These are phyloP conservation scores for Podospora didyma DNA, from an alignment of 495 filamentous ascomycete species.

Conservation along the genomic window DNA sequence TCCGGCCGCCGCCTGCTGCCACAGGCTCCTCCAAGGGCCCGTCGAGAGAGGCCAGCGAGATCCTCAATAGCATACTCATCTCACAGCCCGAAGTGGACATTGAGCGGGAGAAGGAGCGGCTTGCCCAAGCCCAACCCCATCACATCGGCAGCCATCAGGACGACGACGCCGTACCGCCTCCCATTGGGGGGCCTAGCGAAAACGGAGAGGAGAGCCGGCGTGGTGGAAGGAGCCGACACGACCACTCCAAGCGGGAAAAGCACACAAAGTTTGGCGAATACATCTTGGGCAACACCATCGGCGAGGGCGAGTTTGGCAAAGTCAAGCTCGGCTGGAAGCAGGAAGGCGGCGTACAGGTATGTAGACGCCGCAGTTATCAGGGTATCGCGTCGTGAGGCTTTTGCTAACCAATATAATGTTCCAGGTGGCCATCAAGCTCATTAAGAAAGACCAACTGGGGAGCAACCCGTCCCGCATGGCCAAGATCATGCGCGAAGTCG, in stretches of 20 bases:
- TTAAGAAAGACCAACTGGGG: conserved; percentile 82
- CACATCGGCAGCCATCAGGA: conserved; percentile 37
- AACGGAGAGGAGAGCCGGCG: conserved; percentile 60
- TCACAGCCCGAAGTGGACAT: conserved; percentile 77
- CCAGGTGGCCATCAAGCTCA: conserved; percentile 97
- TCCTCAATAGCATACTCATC: conserved; percentile 74
- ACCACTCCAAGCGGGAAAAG: conserved; percentile 65
- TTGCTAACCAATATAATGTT: conserved; percentile 4
- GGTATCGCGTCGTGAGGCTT: neutral
- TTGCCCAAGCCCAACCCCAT: conserved; percentile 57
- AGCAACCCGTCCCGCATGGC: conserved; percentile 81
- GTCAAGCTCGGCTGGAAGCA: conserved; percentile 99
- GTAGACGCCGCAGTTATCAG: conserved; percentile 16
- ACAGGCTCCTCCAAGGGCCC: conserved; percentile 40
- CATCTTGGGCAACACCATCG: conserved; percentile 92
- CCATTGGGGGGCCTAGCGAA: conserved; percentile 43
- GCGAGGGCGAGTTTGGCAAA: conserved; percentile 98
- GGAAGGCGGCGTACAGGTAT: conserved; percentile 77
- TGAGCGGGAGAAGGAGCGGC: conserved; percentile 69
- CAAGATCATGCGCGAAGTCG: conserved; percentile 96
- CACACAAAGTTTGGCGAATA: conserved; percentile 92
- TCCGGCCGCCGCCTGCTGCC: conserved; percentile 35
- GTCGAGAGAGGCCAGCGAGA: conserved; percentile 61
- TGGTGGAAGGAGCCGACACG: conserved; percentile 69
- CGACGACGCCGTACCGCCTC: conserved; percentile 50